Evolutionary conservation across 108 stramenopile species (phyloP), one percentile per base, ranked within the genome.

Genomic region (Skeletonema tropicum): DNA sequence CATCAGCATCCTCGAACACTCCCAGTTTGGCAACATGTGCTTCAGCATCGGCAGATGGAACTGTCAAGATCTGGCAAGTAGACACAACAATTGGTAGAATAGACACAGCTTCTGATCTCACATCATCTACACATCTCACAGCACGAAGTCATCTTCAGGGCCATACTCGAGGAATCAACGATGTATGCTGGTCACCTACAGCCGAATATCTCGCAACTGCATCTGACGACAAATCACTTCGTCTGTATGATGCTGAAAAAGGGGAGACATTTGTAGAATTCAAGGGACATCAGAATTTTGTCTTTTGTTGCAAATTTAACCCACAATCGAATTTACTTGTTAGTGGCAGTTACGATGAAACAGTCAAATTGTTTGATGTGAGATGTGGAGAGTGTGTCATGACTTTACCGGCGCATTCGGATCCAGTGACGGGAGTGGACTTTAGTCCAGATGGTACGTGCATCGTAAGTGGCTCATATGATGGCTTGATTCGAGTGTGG

Each of bases 281-380:
- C 70, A 77, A 85, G 17, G 97, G 97, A 36, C 97, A 98, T 79
- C 80, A 89, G 33, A 90, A 90, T 69, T 97, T 97, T 77, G 96
- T 96, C 15, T 98, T 98, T 74, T 91, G 89, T 64, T 87, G 87
- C 55, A 83, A 83, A 33, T 95, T 97, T 86, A 92, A 92, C 65
- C 89, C 90, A 5, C 82, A 81, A 42, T 82, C 83, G 8, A 94
- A 94, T 79, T 69, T 98, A 68, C 61, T 98, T 49, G 93, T 83
- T 11, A 76, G 83, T 21, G 98, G 98, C 3, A 61, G 86, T 38
- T 97, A 93, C 72, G 97, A 99, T 70, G 96, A 97, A 70, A 97
- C 93, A 4, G 97, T 99, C 30, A 94, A 97, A 67, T 60, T 99
- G 8, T 99, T 97, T 97, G 98, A 99, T 75, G 83, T 97, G 5